These are phyloP conservation scores for Urostyla sp. DNA, from an alignment of 73 alveolate species.

Conservation along the genomic window DNA sequence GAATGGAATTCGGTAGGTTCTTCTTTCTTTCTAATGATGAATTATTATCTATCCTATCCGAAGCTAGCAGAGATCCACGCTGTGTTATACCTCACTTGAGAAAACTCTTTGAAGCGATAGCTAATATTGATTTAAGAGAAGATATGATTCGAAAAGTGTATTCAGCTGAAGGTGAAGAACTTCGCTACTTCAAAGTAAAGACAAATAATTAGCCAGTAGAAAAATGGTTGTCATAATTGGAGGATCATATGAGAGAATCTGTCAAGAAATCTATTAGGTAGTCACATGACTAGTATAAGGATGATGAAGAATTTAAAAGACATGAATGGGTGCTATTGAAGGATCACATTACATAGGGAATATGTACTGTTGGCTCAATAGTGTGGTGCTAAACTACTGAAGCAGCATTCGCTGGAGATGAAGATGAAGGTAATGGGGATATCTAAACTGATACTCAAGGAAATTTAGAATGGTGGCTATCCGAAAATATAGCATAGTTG, in stretches of 20 bases:
- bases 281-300: conserved; percentile 83
- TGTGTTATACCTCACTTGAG: conserved; percentile 96
- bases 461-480: conserved; percentile 74
- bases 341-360: conserved; percentile 83
- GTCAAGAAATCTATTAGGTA: conserved; percentile 83
- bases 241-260: conserved; percentile 85
- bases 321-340: conserved; percentile 88
- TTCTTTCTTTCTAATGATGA: conserved; percentile 97
- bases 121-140: conserved; percentile 82
- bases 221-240: conserved; percentile 93
- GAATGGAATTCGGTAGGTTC: conserved; percentile 63
- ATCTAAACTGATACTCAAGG: too few relatives aligned
- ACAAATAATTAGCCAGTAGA: conserved; percentile 92
- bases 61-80: conserved; percentile 83
- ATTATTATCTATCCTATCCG: conserved; percentile 70
- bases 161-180: conserved; percentile 95
- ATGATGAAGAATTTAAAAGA: conserved; percentile 78
- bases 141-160: conserved; percentile 93
- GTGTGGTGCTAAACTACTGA: conserved; percentile 91
- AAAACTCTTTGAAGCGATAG: conserved; percentile 95
- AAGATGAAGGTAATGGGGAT: conserved; percentile 77
- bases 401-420: conserved; percentile 79
- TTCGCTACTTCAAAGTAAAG: conserved; percentile 85
- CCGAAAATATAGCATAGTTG: conserved; percentile 55
- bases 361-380: conserved; percentile 82